Evolutionary conservation across 352 stramenopile species (phyloP).

Genomic region (Thraustochytrium striatum): DNA sequence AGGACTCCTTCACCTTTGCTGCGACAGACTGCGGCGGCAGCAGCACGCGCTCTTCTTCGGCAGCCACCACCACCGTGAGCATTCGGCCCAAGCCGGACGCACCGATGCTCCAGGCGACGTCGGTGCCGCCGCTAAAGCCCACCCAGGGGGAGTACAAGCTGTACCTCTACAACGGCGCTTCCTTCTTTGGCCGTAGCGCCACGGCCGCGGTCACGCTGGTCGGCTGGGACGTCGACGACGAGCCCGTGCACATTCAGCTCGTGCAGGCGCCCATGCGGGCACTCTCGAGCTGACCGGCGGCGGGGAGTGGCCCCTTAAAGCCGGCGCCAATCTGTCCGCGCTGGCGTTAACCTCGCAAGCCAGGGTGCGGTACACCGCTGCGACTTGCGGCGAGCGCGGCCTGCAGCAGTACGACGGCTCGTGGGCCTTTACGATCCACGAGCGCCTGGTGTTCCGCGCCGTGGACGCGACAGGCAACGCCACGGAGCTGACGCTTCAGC

Average conservation of each 20-base stretch:
- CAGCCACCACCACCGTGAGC: not conserved
- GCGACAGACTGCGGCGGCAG: not conserved
- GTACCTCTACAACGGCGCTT: not conserved
- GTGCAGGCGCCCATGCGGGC: not conserved
- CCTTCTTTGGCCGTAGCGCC: not conserved
- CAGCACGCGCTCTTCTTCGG: not conserved
- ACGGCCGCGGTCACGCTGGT: not conserved
- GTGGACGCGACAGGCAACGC: not conserved
- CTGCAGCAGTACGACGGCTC: not conserved
- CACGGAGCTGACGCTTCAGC: not conserved
- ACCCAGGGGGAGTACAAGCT: too few species aligned
- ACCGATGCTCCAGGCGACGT: not conserved
- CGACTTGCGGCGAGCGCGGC: not conserved
- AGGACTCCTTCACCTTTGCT: not conserved
- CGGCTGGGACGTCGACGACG: not conserved
- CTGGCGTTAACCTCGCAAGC: not conserved
- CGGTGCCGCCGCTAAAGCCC: too few species aligned
- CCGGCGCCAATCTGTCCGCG: not conserved
- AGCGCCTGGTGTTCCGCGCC: not conserved
- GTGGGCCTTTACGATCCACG: not conserved
- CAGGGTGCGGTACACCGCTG: not conserved
- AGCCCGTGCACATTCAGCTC: not conserved
- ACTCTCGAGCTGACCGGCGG: not conserved
- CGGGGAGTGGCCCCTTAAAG: not conserved
- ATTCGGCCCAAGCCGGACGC: not conserved